Evolutionary conservation across 352 stramenopile genomes (phyloP), one percentile per base, ranked within the genome.

Genomic region (Saprolegnia parasitica): DNA sequence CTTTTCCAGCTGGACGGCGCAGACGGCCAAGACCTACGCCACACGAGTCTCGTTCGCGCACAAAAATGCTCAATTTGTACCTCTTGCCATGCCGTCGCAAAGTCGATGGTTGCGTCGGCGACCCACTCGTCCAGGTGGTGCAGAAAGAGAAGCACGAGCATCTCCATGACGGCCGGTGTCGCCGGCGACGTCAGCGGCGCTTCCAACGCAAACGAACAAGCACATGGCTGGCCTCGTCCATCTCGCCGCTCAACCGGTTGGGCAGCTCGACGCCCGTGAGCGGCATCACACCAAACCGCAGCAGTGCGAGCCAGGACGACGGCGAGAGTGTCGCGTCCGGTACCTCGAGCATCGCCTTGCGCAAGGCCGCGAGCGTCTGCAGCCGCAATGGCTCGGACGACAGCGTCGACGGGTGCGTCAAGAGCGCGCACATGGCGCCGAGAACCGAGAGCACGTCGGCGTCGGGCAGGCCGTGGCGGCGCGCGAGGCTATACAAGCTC

Each of bases 41-140:
- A 46, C 39, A 46, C 8, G 8, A 16, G 8, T 16, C 8, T 58
- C 39, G 49, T 58, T 8, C 10, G 26, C 24, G 20, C 9, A 11
- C 9, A 10, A 26, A 1, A 21, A 0, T 8, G 62, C 6, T 13
- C 24, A 24, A 8, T 39, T 46, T 9, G 15, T 61, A 68, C 62
- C 46, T 68, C 62, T 20, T 15, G 3, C 62, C 62, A 68, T 1
- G 42, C 52, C 24, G 13, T 16, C 11, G 52, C 16, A 10, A 60
- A 4, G 26, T 68, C 62, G 21, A 68, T 24, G 20, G 8, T 20
- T 8, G 62, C 15, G 4, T 11, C 15, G 16, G 20, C 42, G 10
- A 45, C n/a, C 39, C 50, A 61, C 8, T 56, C 62, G 37, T 68
- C 62, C 9, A 68, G 23, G 4, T 58, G 62, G 18, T 60, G 62